Evolutionary conservation across 2,329 filamentous ascomycete genomes (phyloP).

Genomic region (Neoscytalidium dimidiatum): DNA sequence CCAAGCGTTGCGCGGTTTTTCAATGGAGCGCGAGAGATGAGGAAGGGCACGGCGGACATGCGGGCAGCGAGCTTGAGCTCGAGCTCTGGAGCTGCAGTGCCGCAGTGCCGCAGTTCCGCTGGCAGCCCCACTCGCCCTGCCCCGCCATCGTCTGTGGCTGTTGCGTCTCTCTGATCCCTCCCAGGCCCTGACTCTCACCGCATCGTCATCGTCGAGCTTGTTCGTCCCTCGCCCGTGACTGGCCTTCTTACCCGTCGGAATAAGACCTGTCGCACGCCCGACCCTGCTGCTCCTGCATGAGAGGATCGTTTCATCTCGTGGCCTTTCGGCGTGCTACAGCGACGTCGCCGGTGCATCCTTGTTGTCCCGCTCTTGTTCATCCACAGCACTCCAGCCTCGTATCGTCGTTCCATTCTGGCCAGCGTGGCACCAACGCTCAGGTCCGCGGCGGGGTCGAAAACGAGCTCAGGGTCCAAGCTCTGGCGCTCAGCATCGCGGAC

Average conservation of each 20-base stretch:
- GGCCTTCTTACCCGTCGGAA: not conserved
- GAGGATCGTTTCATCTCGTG: not conserved
- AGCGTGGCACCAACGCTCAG: not conserved
- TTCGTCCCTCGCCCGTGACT: not conserved
- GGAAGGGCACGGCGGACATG: too few relatives aligned
- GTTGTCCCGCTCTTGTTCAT: not conserved
- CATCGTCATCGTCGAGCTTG: not conserved
- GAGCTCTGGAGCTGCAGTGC: not conserved
- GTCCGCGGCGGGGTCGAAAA: not conserved
- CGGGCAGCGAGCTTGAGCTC: constrained; percentile 1
- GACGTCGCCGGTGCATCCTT: not conserved
- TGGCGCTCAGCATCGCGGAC: not conserved
- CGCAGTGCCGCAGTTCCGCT: constrained; percentile 14
- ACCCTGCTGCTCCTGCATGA: not conserved
- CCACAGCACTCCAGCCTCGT: not conserved
- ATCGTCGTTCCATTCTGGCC: not conserved
- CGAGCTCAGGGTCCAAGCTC: too few relatives aligned
- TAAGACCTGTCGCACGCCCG: not conserved
- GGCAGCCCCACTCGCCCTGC: constrained; percentile 1
- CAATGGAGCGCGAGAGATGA: not conserved
- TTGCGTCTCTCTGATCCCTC: constrained; percentile 4
- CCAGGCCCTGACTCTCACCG: constrained; percentile 9
- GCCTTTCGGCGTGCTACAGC: not conserved
- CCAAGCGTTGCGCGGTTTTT: not conserved
- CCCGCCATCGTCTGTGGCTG: constrained; percentile 11